These are phyloP conservation scores for Apophysomyces variabilis DNA, from an alignment of 371 early-diverging fungal genomes.

Conservation along the genomic window DNA sequence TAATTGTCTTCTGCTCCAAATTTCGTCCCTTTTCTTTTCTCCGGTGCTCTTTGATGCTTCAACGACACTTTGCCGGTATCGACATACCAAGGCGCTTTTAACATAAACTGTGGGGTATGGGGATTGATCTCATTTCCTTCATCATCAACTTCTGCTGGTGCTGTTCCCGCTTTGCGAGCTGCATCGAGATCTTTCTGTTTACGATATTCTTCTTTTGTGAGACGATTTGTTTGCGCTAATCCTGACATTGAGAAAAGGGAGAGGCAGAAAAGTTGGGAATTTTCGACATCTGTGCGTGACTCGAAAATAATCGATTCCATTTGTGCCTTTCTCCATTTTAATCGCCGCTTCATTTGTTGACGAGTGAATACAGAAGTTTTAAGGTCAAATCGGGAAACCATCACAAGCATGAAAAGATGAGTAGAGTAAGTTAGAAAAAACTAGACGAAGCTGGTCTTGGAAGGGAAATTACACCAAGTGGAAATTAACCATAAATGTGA, in stretches of 20 bases:
- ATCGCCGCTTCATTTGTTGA: too few species aligned
- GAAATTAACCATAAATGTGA: too few species aligned
- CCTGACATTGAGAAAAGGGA: constrained; percentile 12
- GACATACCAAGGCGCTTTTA: constrained; percentile 96
- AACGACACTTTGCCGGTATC: constrained; percentile 86
- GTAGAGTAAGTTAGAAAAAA: too few species aligned
- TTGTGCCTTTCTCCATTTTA: too few species aligned
- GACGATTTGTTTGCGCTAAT: constrained; percentile 46
- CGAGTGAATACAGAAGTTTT: too few species aligned
- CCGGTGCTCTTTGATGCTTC: constrained; percentile 84
- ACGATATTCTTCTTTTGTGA: constrained; percentile 86
- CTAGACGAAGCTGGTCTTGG: too few species aligned
- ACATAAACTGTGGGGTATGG: constrained; percentile 97
- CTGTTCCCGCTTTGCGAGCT: constrained; percentile 90
- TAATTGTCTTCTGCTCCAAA: constrained; percentile 56
- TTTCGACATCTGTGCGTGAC: too few species aligned
- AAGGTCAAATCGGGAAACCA: too few species aligned
- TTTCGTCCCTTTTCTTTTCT: constrained; percentile 37
- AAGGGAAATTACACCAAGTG: too few species aligned
- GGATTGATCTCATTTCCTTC: constrained; percentile 97
- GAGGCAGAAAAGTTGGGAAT: not conserved
- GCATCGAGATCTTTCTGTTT: constrained; percentile 88
- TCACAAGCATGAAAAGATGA: too few species aligned
- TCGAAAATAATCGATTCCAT: too few species aligned
- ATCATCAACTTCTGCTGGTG: constrained; percentile 88